phyloP scores from a whole-genome alignment of 164 flowering plant species.

The Malania oleifera region DNA sequence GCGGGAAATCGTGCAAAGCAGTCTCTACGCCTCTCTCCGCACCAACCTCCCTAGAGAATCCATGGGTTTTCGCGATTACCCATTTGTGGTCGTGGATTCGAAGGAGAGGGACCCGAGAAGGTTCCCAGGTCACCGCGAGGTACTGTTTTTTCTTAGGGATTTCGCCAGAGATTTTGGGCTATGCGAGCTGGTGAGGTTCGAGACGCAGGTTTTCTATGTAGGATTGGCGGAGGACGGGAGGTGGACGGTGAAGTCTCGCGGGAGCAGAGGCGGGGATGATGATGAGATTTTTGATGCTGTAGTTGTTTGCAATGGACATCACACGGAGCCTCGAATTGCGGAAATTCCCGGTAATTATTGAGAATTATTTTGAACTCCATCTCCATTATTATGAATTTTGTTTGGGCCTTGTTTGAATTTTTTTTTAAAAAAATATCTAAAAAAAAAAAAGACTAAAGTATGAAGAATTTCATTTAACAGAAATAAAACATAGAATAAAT shows the following conservation, averaged over 20 bases:
- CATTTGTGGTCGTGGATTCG: conserved; percentile 36
- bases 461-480: no score
- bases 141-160: conserved; percentile 50
- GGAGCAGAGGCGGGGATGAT: conserved; percentile 8
- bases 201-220: conserved; percentile 59
- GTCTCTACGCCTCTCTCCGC: conserved; percentile 78
- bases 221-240: conserved; percentile 40
- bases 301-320: conserved; percentile 54
- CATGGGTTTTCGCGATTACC: conserved; percentile 76
- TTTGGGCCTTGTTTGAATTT: no score
- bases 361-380: no score
- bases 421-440: no score
- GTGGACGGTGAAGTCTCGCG: conserved; percentile 50
- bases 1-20: conserved; percentile 49
- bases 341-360: conserved; percentile 43
- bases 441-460: no score
- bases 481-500: no score
- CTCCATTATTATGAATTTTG: no score
- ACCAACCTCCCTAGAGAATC: conserved; percentile 74
- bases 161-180: conserved; percentile 49
- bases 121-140: conserved; percentile 77
- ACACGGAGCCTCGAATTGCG: conserved; percentile 47
- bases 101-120: conserved; percentile 47
- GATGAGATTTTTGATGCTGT: conserved; percentile 52
- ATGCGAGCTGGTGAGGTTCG: conserved; percentile 51